A percentile compares a stretch with the other conserved stretches of the same genome.
phyloP scores from a whole-genome alignment of 768 basidiomycete genomes.

The Leucosporidium scottii region DNA sequence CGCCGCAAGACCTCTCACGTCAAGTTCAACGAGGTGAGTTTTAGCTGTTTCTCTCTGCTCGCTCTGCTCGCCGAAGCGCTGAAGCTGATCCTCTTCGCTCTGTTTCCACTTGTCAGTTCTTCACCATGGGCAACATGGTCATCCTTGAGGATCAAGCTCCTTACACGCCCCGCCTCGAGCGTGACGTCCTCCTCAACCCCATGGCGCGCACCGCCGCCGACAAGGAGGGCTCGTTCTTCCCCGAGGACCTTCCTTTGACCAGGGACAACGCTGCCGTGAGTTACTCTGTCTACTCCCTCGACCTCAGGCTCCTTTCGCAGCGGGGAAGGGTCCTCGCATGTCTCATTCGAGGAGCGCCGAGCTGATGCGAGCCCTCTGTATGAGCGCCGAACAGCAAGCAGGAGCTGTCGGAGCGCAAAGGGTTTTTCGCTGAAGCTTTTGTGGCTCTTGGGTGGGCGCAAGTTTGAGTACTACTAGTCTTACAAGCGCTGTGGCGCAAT shows the following conservation, averaged over 20 bases:
- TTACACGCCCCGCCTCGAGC: conserved; percentile 77
- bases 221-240: conserved; percentile 78
- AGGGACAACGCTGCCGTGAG: conserved; percentile 7
- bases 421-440: no score
- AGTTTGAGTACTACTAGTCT: no score
- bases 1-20: conserved; percentile 60
- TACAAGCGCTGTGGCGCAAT: no score
- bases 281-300: no score
- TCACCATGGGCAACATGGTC: conserved; percentile 51
- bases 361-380: no score
- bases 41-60: conserved; percentile 4
- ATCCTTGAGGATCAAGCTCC: conserved; percentile 91
- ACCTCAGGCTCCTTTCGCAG: no score
- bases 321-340: no score
- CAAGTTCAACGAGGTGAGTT: conserved; percentile 37
- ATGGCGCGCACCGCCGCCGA: conserved; percentile 76
- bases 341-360: no score
- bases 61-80: neutral
- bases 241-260: conserved; percentile 51
- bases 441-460: no score
- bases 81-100: conserved; percentile 21
- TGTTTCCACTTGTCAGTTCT: conserved; percentile 3
- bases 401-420: no score
- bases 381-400: no score
- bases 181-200: conserved; percentile 81